A percentile compares a stretch with the other conserved stretches of the same genome.
These are phyloP conservation scores for Podaxis rugospora DNA, from an alignment of 768 basidiomycete species.

Conservation along the genomic window DNA sequence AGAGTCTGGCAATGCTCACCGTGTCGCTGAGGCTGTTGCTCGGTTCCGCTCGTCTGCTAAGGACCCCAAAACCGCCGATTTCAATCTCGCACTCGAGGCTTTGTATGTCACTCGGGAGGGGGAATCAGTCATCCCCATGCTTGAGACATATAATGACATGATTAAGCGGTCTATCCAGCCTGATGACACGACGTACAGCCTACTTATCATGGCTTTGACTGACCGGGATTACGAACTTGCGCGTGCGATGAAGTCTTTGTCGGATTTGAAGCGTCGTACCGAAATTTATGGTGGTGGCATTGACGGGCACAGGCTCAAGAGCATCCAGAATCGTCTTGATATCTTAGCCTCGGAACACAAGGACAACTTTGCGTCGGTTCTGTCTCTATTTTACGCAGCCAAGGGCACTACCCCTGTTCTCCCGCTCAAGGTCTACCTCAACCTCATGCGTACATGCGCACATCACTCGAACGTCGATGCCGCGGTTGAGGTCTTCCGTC, in stretches of 20 bases:
- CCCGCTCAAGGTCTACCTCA: constrained; percentile 33
- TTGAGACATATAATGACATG: constrained; percentile 73
- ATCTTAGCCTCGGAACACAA: background rate
- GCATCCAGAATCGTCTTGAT: background rate
- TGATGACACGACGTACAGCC: constrained; percentile 54
- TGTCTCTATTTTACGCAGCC: constrained; percentile 68
- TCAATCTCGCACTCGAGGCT: constrained; percentile 59
- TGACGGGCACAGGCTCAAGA: background rate
- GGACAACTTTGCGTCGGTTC: constrained; percentile 65
- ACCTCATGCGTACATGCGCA: constrained; percentile 60
- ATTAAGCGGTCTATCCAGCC: constrained; percentile 58
- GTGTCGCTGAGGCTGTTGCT: constrained; percentile 30
- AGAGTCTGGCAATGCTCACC: constrained; percentile 16
- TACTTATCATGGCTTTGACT: constrained; percentile 58
- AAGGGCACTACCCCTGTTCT: background rate
- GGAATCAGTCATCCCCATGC: constrained; percentile 50
- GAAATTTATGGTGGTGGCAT: background rate
- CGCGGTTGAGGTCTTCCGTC: constrained; percentile 62
- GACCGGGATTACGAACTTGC: constrained; percentile 66
- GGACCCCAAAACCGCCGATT: constrained; percentile 43
- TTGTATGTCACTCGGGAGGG: constrained; percentile 46
- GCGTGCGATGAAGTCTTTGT: constrained; percentile 35
- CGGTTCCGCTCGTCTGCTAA: constrained; percentile 24
- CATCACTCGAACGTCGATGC: constrained; percentile 50
- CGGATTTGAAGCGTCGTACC: constrained; percentile 25